Evolutionary conservation across 106 monocot genomes (phyloP).

Genomic region (Chionographis japonica): DNA sequence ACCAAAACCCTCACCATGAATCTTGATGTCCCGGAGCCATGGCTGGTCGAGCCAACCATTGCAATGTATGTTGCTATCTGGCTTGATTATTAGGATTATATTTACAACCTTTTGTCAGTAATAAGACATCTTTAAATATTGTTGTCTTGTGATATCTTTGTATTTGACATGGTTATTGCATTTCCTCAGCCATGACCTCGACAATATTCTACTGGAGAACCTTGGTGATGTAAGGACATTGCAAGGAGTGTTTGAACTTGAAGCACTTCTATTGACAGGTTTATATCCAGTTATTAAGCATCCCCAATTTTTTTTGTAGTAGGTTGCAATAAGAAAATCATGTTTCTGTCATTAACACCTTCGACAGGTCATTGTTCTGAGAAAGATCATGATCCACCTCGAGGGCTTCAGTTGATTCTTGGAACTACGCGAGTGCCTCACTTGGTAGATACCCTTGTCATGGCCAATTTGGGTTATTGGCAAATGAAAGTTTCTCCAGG

Average conservation of each 20-base stretch:
- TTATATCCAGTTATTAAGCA: neutral
- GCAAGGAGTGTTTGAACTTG: constrained; percentile 97
- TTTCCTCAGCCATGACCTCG: constrained; percentile 79
- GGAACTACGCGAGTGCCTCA: constrained; percentile 70
- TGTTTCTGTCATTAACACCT: neutral
- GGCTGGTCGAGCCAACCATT: constrained; percentile 92
- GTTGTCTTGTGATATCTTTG: neutral
- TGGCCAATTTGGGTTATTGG: constrained; percentile 99
- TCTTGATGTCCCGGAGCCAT: constrained; percentile 96
- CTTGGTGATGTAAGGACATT: constrained; percentile 74
- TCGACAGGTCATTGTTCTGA: constrained; percentile 87
- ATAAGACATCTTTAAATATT: no score
- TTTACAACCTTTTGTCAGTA: neutral
- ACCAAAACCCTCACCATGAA: constrained; percentile 97
- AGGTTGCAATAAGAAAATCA: neutral
- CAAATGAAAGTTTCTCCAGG: constrained; percentile 99
- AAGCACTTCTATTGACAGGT: constrained; percentile 94
- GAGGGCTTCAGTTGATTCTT: constrained; percentile 95
- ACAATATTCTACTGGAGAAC: constrained; percentile 95
- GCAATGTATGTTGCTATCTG: constrained; percentile 59
- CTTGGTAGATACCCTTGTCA: constrained; percentile 93
- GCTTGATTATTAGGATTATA: neutral
- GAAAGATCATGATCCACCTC: constrained; percentile 89
- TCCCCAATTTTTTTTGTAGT: neutral
- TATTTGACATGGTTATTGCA: constrained; percentile 1